Base-by-base conservation (phyloP, 2,329 filamentous ascomycete genomes). In the Colletotrichum ledebouriae region DNA sequence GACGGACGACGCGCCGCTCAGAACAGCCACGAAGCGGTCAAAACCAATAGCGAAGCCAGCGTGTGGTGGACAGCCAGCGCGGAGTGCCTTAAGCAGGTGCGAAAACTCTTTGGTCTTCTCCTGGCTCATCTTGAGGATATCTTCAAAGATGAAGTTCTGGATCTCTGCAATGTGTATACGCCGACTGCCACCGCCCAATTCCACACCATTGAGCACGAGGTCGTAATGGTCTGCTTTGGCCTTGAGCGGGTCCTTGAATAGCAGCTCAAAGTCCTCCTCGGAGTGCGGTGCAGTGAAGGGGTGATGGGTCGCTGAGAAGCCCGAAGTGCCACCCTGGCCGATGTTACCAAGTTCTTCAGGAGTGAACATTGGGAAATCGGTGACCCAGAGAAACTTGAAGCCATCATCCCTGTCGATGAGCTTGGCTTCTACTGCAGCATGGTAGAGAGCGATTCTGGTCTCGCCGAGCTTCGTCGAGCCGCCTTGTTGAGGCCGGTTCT, bases 41-140 rank as follows among this genome's bases (percentile, higher is more conserved):
- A 98, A 97, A 0, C 96, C 96, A 15, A 99, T 82, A 0, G 96
- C 96, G 71, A 99, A 92, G 0, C 96, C 96, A 0, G 96, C 94
- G 76, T 99, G 96, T 0, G 96, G 97, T 12, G 96, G 96, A 81
- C 96, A 98, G 0, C 95, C 97, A 0, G 92, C 89, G 7, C 89
- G 84, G 7, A 99, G 84, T 0, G 94, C 94, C 71, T 93, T 89
- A 2, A 99, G 86, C 2, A 99, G 81, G 78, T 98, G 96, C 1
- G 88, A 83, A 77, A 99, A 99, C 72, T 97, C 92, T 9, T 85
- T 83, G n/a, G 98, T 82, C 2, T 93, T 87, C 66, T 88, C 83
- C 6, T 89, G 82, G 10, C 84, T 85, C 90, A 97, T 94, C 77
- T 92, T 87, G 12, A 99, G 85, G 5, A 98, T 89, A 69, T 97